Conservation (phyloP, 176 grass and related monocot species). For the Cenchrus purpureus region DNA sequence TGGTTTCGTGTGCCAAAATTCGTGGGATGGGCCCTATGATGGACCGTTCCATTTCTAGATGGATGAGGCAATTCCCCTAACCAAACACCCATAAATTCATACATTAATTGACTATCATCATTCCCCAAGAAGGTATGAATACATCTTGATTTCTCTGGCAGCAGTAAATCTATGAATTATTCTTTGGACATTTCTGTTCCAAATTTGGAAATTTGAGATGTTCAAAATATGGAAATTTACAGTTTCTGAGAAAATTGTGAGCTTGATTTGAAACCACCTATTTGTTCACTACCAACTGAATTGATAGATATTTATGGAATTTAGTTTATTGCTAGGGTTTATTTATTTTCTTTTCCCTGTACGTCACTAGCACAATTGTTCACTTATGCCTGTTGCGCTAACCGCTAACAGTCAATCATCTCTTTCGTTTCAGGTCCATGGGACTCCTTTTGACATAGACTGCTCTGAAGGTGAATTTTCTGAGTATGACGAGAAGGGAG, state of each 20-base stretch:
- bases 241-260: not conserved
- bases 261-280: not conserved
- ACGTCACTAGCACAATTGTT: not conserved
- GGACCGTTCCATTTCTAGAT: not conserved
- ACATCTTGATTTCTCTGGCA: not conserved
- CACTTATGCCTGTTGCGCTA: constrained; percentile 16
- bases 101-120: not conserved
- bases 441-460: constrained; percentile 78
- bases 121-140: not conserved
- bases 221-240: not conserved
- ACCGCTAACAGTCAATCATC: constrained; percentile 31
- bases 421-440: constrained; percentile 43
- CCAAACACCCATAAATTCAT: not conserved
- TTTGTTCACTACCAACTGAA: not conserved
- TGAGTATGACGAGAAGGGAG: constrained; percentile 92
- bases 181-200: not conserved
- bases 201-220: not conserved
- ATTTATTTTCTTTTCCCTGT: not conserved
- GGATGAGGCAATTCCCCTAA: not conserved
- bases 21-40: not conserved
- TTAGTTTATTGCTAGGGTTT: constrained; percentile 12
- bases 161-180: constrained; percentile 17
- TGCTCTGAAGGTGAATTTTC: constrained; percentile 83
- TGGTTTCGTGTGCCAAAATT: not conserved
- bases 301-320: not conserved